Percentiles rank a stretch among this genome's conserved stretches.
Evolutionary conservation across 805 yeast species (phyloP).

Genomic region (Ogataea trehalophila): DNA sequence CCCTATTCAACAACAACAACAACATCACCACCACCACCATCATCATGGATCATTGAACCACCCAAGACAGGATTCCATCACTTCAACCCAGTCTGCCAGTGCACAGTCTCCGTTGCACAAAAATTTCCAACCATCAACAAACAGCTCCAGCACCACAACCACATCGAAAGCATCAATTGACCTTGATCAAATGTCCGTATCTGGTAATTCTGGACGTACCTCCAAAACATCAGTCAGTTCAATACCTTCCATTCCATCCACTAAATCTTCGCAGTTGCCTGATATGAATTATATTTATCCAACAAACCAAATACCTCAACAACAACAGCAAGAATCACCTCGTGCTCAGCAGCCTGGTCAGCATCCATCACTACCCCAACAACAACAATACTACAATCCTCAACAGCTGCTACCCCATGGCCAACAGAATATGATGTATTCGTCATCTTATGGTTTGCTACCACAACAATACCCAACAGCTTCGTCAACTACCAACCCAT

Average conservation of each 20-base stretch:
- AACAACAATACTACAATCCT: slow-evolving; percentile 10
- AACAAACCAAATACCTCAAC: slow-evolving; percentile 3
- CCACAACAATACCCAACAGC: not conserved
- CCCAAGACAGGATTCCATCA: no score
- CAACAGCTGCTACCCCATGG: not conserved
- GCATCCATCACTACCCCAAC: slow-evolving; percentile 15
- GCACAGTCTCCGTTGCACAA: no score
- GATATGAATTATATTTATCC: slow-evolving; percentile 1
- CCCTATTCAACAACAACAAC: no score
- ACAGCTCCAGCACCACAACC: no score
- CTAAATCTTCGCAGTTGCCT: not conserved
- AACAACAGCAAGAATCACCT: slow-evolving; percentile 4
- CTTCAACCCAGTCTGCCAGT: no score
- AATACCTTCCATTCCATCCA: not conserved
- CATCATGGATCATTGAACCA: no score
- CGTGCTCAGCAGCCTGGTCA: slow-evolving; percentile 3
- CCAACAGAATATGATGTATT: not conserved
- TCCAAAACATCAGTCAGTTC: slow-evolving; percentile 2
- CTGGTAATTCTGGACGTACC: not conserved
- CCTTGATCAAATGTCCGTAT: not conserved
- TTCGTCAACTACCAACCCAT: no score
- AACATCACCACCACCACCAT: no score
- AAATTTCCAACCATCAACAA: no score
- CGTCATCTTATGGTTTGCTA: not conserved
- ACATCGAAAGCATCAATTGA: no score